Evolutionary conservation across 179 eudicot genomes (phyloP), one percentile per base, ranked within the genome.

Genomic region (Silene vulgaris): DNA sequence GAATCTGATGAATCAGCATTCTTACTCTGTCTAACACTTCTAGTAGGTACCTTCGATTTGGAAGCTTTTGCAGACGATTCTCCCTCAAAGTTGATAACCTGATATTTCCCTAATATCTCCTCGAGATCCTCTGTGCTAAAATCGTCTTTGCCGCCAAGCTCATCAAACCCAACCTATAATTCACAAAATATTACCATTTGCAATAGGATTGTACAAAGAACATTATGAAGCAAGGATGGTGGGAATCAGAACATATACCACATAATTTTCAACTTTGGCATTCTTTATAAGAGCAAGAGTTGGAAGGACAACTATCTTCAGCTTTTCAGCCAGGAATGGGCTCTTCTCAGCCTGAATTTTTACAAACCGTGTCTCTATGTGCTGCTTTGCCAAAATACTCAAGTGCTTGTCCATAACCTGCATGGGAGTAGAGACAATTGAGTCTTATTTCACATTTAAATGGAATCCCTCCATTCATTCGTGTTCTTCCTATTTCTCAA

Each of bases 341-440:
- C 96, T 92, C 83, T 94, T 94, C 86, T 94, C 98, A 12, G 98
- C 98, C 23, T 91, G 78, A 75, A 94, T 81, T 85, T 90, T 94
- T 63, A 94, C 86, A 73, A 91, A 89, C 3, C 92, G 97, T 57
- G 98, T 94, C 86, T 94, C 97, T 9, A 91, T 85, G 74, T 94
- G 94, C 82, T 94, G 96, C 82, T 89, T 92, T 57, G 98, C 97
- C 76, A 94, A 78, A 65, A 88, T 85, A 74, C 86, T 82, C 80
- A 94, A 71, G 86, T 94, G 98, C 82, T 92, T 94, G 86, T 92
- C 96, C 87, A 94, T 74, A 43, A 94, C 98, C 96, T 94, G 90
- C 85, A 85, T 7, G 48, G 71, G 9, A 23, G 37, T 21, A 69
- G 14, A 60, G 6, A 37, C n/a, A 16, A 70, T 37, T 77, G 32